Base-by-base conservation (phyloP, 176 grass and related monocot species). In the Dendrocalamus sinicus region DNA sequence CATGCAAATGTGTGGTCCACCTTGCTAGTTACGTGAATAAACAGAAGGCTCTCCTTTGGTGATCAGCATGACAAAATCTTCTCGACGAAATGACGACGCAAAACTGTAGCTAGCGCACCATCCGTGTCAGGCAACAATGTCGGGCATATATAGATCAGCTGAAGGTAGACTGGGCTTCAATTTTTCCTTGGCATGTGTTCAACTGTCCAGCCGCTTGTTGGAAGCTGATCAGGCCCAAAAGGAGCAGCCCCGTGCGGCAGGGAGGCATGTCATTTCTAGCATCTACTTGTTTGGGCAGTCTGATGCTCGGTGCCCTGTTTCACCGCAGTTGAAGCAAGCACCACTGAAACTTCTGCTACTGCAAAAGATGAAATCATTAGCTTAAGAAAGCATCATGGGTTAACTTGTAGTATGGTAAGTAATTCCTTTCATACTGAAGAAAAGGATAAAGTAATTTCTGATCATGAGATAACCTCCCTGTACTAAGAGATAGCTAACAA, bases 251-350 rank as follows among this genome's bases (percentile, higher is more conserved):
- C 10, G 10, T 71, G 81, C 63, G 19, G 81, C 70, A 76, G 89
- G 81, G 76, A 88, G 65, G 53, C 24, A 26, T 15, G 35, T 24
- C 15, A 2, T 76, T 73, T 80, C 69, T 24, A 7, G 19, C 46
- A 10, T 76, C 84, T 99, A 99, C 89, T 94, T 98, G 91, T 89
- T 92, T 35, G 97, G 91, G 84, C 97, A 99, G 61, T 99, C 94
- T 58, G 91, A 91, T 90, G 97, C 97, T 57, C 94, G 89, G 89
- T 99, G 97, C 20, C 97, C 97, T 9, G 88, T 73, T 61, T 82
- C 70, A 2, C 97, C 97, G 3, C 97, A 99, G 58, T 86, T 99
- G 79, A 92, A 99, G 89, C 97, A 99, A 35, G 92, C 82, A 51
- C 97, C 97, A 43, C 81, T 84, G 87, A 99, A 99, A 87, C 86